Percentiles rank a stretch among this genome's conserved stretches.
Evolutionary conservation across 2,329 filamentous ascomycete genomes (phyloP).

Genomic region (Aspergillus clavatus): DNA sequence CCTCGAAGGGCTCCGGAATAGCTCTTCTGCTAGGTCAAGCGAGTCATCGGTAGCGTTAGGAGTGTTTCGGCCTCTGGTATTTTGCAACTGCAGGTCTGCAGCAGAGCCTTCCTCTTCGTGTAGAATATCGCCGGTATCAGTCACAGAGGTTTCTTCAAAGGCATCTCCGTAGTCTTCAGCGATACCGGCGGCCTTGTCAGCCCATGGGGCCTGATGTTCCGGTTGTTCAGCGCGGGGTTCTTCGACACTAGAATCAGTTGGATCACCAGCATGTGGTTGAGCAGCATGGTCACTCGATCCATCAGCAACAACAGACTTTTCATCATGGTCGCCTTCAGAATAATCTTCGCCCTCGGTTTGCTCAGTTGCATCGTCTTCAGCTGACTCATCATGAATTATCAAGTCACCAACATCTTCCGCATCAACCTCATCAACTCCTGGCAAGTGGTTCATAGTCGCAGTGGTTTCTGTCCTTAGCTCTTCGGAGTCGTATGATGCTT

Average conservation of each 20-base stretch:
- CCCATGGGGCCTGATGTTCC: constrained; percentile 10
- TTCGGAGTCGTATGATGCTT: constrained; percentile 25
- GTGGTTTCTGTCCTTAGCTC: constrained; percentile 28
- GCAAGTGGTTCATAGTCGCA: constrained; percentile 22
- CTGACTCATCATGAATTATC: constrained; percentile 6
- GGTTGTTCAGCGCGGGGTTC: constrained; percentile 6
- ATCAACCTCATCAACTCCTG: constrained; percentile 11
- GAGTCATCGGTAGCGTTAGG: constrained; percentile 25
- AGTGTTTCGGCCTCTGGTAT: constrained; percentile 10
- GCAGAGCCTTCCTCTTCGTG: constrained; percentile 19
- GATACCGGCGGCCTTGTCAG: constrained; percentile 10
- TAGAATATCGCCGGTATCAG: constrained; percentile 8
- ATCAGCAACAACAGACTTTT: constrained; percentile 12
- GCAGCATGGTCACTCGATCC: constrained; percentile 2
- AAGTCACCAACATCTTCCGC: constrained; percentile 13
- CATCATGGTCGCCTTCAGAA: constrained; percentile 13
- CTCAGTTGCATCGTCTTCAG: constrained; percentile 27
- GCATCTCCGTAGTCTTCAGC: constrained; percentile 11
- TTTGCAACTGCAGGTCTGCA: constrained; percentile 12
- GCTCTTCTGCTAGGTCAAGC: constrained; percentile 30
- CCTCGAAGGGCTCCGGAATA: constrained; percentile 25
- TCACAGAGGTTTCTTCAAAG: constrained; percentile 8
- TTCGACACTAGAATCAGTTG: constrained; percentile 9
- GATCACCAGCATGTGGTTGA: constrained; percentile 10
- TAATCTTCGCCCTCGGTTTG: constrained; percentile 26